Evolutionary conservation across 2,329 filamentous ascomycete genomes (phyloP), one percentile per base, ranked within the genome.

Genomic region (Venturia pyrina): DNA sequence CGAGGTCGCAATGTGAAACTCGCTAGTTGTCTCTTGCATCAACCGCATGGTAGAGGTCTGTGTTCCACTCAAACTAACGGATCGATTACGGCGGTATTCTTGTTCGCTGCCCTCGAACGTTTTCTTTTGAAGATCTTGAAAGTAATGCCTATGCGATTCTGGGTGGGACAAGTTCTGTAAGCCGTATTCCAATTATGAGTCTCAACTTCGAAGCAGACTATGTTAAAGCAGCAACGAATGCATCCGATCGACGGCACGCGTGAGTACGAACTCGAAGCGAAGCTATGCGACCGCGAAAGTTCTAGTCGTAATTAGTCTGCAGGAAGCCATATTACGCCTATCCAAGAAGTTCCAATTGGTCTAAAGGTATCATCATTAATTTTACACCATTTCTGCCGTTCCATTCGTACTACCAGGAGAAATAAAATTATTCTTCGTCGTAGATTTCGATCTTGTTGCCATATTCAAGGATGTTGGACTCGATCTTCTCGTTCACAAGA

Each of bases 391-490:
- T 1, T 53, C 21, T n/a, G 53, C 15, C 53, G 19, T 59, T 37
- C 1, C 32, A 37, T 21, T 32, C 28, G 53, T 40, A 59, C 8
- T 59, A 37, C 53, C 53, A 59, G 32, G 21, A 59, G 19, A 32
- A 59, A n/a, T 34, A 1, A 10, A 32, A 37, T 34, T 66, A 21
- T 15, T 66, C 65, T 24, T 67, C 66, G 66, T 95, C 90, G 70
- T 86, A 90, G 59, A 98, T 87, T 78, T 90, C 87, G 34, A 97
- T 90, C 71, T 87, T 91, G 43, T 89, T 87, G 0, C 92, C 87
- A 75, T 97, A 97, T 72, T 91, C 84, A 44, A 77, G 79, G 68
- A 99, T 98, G 67, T 90, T 89, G 69, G 91, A 96, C 64, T 90
- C 83, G 28, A 96, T 85, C 60, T 84, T 86, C 68, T 96, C 86